These are phyloP conservation scores for Schizochytrium sp. DNA, from an alignment of 108 stramenopile genomes.

Conservation along the genomic window DNA sequence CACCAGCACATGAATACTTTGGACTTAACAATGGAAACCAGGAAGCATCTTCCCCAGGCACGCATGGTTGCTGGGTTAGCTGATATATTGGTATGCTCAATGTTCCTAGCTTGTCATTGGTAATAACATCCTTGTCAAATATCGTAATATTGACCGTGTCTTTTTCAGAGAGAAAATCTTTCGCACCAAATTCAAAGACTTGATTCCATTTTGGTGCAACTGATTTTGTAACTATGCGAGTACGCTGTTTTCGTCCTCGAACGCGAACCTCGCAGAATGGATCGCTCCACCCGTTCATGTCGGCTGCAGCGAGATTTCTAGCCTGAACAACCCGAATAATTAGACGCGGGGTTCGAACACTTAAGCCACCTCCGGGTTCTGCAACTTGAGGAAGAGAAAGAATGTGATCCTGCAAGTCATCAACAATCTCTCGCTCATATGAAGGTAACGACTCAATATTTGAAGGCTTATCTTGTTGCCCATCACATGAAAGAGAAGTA, in stretches of 20 bases:
- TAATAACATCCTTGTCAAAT: constrained; percentile 32
- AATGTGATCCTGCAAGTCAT: too few relatives aligned
- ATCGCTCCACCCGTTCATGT: constrained; percentile 46
- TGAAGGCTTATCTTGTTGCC: too few relatives aligned
- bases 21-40: background rate
- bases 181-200: constrained; percentile 22
- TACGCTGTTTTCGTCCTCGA: background rate
- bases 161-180: background rate
- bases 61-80: background rate
- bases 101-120: constrained; percentile 7
- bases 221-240: background rate
- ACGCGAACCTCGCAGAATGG: constrained; percentile 19
- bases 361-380: too few relatives aligned
- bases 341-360: background rate
- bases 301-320: background rate
- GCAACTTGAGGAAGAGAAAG: too few relatives aligned
- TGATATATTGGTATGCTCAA: constrained; percentile 4
- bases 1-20: background rate
- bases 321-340: constrained; percentile 10
- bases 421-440: too few relatives aligned
- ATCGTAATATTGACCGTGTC: background rate
- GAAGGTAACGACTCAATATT: too few relatives aligned
- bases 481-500: too few relatives aligned
- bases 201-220: constrained; percentile 28
- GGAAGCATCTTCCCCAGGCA: background rate